Conservation (phyloP, 2,329 filamentous ascomycete genomes). For the Ramichloridium luteum region DNA sequence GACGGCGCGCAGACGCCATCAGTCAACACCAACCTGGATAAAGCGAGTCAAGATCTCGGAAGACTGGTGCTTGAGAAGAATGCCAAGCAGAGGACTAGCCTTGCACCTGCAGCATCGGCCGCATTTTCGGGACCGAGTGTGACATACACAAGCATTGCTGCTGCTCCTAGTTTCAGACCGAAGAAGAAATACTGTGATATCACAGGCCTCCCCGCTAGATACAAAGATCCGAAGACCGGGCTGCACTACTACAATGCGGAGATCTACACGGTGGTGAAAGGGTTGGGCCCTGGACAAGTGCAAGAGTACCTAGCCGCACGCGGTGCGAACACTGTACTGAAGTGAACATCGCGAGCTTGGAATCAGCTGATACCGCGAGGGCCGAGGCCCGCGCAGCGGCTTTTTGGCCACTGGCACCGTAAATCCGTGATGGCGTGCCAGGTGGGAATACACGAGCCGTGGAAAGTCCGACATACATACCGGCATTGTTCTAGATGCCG, state of each 20-base stretch:
- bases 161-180: constrained; percentile 69
- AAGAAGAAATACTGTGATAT: constrained; percentile 90
- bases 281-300: constrained; percentile 65
- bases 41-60: constrained; percentile 74
- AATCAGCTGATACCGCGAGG: background rate
- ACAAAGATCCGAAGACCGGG: constrained; percentile 88
- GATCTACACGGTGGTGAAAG: constrained; percentile 73
- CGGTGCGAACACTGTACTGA: constrained; percentile 85
- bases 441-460: too few relatives aligned
- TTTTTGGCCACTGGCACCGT: background rate
- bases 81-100: constrained; percentile 25
- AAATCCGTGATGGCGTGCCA: too few relatives aligned
- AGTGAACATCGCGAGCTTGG: too few relatives aligned
- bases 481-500: too few relatives aligned
- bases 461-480: too few relatives aligned
- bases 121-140: constrained; percentile 43
- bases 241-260: constrained; percentile 88
- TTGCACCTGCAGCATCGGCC: constrained; percentile 8
- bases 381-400: background rate
- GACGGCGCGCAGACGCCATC: constrained; percentile 36
- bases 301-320: constrained; percentile 84
- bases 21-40: constrained; percentile 73
- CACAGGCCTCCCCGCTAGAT: constrained; percentile 81
- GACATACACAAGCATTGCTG: constrained; percentile 95
- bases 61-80: constrained; percentile 83